Evolutionary conservation across 2,329 filamentous ascomycete genomes (phyloP).

Genomic region (Graphiopsis chlorocephala): DNA sequence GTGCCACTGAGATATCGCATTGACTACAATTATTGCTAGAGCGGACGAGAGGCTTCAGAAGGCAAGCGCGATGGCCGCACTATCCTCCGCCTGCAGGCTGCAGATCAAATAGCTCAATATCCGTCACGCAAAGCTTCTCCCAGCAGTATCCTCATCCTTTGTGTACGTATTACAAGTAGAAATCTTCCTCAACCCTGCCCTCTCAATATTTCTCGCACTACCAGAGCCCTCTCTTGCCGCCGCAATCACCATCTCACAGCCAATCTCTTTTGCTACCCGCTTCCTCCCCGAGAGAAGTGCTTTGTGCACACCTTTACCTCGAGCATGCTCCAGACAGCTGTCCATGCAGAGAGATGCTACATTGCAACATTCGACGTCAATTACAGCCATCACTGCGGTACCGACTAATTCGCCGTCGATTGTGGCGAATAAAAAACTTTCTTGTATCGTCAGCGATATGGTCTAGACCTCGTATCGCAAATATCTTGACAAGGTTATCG

Average conservation of each 20-base stretch:
- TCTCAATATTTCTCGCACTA: slow-evolving; percentile 1
- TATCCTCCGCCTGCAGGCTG: too few species aligned
- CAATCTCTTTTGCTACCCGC: neutral
- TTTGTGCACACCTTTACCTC: neutral
- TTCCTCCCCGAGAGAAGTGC: neutral
- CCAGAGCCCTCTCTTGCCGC: neutral
- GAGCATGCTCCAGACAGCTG: neutral
- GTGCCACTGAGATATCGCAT: neutral
- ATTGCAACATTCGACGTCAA: neutral
- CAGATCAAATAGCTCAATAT: neutral
- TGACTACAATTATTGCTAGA: neutral
- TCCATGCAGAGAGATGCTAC: neutral
- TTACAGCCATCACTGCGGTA: neutral
- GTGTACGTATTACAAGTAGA: neutral
- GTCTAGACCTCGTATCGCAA: neutral
- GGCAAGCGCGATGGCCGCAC: neutral
- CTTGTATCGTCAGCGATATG: neutral
- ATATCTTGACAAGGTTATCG: neutral
- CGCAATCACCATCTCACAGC: neutral
- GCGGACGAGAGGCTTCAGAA: neutral
- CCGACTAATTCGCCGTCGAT: neutral
- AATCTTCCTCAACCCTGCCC: neutral
- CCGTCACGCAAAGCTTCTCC: neutral
- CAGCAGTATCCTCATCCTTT: neutral
- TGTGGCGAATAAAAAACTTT: neutral